phyloP scores from a whole-genome alignment of 257 asterid species.

The Forsythia viridissima region DNA sequence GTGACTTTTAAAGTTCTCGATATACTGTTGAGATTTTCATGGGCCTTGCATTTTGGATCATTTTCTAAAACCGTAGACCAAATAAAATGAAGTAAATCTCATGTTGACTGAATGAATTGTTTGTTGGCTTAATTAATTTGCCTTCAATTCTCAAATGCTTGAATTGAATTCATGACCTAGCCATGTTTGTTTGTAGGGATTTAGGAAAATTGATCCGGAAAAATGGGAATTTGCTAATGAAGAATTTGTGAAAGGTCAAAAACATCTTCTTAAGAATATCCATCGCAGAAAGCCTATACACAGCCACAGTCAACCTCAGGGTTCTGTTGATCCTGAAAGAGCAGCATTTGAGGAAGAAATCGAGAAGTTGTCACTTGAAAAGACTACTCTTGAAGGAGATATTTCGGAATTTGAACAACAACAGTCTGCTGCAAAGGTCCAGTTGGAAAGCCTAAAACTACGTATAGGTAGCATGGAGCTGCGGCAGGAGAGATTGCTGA shows the following conservation, averaged over 20 bases:
- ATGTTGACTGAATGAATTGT: conserved; percentile 10
- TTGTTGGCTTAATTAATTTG: conserved; percentile 1
- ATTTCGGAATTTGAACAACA: conserved; percentile 53
- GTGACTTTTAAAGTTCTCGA: not conserved
- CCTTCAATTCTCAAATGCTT: not conserved
- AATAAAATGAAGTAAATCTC: not conserved
- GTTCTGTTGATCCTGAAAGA: conserved; percentile 75
- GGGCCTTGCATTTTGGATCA: not conserved
- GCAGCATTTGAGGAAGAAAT: conserved; percentile 87
- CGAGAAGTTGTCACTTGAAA: conserved; percentile 77
- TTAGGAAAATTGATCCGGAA: conserved; percentile 93
- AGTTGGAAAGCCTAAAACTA: conserved; percentile 56
- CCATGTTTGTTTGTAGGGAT: conserved; percentile 55
- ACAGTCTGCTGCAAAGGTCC: conserved; percentile 61
- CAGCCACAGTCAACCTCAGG: conserved; percentile 93
- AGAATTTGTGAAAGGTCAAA: conserved; percentile 81
- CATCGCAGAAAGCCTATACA: conserved; percentile 94
- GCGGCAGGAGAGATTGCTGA: conserved; percentile 66
- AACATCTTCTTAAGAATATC: conserved; percentile 85
- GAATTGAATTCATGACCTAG: not conserved
- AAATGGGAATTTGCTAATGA: conserved; percentile 95
- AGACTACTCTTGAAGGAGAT: conserved; percentile 57
- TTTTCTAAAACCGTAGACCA: not conserved
- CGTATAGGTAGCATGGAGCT: conserved; percentile 63
- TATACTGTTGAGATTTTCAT: not conserved